Evolutionary conservation across 2,329 filamentous ascomycete genomes (phyloP).

Genomic region (Calcarisporium arbuscula): DNA sequence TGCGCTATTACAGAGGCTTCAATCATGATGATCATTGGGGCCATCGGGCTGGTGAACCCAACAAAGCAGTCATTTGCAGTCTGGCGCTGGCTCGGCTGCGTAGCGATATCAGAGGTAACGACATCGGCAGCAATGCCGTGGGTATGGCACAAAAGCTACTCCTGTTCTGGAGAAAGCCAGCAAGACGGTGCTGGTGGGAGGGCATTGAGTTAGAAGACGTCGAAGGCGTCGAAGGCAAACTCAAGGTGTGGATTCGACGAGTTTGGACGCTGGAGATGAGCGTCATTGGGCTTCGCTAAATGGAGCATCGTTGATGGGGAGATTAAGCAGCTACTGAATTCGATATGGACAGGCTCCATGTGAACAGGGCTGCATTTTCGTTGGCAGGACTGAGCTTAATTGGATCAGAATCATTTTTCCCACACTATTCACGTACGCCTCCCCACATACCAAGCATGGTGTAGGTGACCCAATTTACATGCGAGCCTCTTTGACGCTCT

Average conservation of each 20-base stretch:
- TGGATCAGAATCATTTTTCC: too few relatives aligned
- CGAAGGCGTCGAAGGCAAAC: constrained; percentile 80
- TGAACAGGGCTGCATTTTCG: too few relatives aligned
- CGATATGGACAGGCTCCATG: too few relatives aligned
- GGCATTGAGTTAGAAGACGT: constrained; percentile 87
- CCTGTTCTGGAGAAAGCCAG: constrained; percentile 96
- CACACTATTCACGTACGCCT: too few relatives aligned
- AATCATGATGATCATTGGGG: constrained; percentile 95
- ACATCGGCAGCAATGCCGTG: constrained; percentile 70
- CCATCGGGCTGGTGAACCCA: constrained; percentile 92
- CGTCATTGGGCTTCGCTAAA: constrained; percentile 75
- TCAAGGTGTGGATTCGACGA: constrained; percentile 97
- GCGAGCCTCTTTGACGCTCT: too few relatives aligned
- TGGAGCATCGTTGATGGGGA: too few relatives aligned
- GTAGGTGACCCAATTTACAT: too few relatives aligned
- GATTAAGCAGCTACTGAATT: too few relatives aligned
- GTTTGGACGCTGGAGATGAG: constrained; percentile 99
- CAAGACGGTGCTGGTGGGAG: constrained; percentile 97
- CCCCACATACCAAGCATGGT: too few relatives aligned
- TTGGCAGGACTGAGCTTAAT: too few relatives aligned
- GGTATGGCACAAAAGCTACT: constrained; percentile 98
- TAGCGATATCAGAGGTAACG: constrained; percentile 81
- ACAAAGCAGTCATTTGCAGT: constrained; percentile 97
- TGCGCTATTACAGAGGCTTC: constrained; percentile 62
- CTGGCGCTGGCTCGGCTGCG: constrained; percentile 86